Percentiles rank a stretch among this genome's conserved stretches.
phyloP scores from a whole-genome alignment of 768 basidiomycete genomes.

The Kwoniella sp. region DNA sequence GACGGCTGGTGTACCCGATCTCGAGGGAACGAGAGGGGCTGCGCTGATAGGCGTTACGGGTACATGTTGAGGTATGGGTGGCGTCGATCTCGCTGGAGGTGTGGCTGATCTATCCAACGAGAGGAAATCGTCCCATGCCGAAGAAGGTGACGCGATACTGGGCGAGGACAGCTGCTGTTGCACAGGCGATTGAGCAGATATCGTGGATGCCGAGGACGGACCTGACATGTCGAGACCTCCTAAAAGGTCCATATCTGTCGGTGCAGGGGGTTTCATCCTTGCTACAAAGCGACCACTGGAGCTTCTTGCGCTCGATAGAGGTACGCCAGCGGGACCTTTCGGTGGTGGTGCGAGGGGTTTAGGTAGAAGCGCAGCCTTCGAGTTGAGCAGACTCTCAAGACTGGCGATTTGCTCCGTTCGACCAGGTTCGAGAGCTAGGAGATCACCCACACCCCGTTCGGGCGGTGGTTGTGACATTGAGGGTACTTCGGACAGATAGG shows the following conservation, averaged over 20 bases:
- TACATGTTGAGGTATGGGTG: neutral
- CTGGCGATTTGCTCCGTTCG: slow-evolving; percentile 36
- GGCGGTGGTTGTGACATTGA: slow-evolving; percentile 31
- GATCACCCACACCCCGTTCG: slow-evolving; percentile 59
- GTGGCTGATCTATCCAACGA: neutral
- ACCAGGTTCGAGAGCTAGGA: slow-evolving; percentile 54
- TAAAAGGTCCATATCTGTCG: slow-evolving; percentile 46
- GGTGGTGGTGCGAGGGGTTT: slow-evolving; percentile 49
- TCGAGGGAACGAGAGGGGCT: slow-evolving; percentile 16
- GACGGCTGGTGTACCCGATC: slow-evolving; percentile 16
- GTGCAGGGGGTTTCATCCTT: slow-evolving; percentile 25
- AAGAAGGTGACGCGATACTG: neutral
- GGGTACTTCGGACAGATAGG: slow-evolving; percentile 64
- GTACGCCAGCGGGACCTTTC: slow-evolving; percentile 8
- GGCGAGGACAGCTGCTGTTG: neutral
- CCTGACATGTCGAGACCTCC: slow-evolving; percentile 42
- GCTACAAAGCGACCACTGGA: slow-evolving; percentile 31
- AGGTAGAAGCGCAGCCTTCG: slow-evolving; percentile 37
- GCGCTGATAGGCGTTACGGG: slow-evolving; percentile 1
- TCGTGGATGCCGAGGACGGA: neutral
- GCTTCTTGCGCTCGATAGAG: slow-evolving; percentile 1
- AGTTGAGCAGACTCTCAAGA: slow-evolving; percentile 46
- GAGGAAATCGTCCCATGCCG: slow-evolving; percentile 32
- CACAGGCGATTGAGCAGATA: neutral
- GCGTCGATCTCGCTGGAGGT: neutral